These are phyloP conservation scores for Pseudogymnoascus destructans DNA, from an alignment of 2,329 filamentous ascomycete species.

Conservation along the genomic window DNA sequence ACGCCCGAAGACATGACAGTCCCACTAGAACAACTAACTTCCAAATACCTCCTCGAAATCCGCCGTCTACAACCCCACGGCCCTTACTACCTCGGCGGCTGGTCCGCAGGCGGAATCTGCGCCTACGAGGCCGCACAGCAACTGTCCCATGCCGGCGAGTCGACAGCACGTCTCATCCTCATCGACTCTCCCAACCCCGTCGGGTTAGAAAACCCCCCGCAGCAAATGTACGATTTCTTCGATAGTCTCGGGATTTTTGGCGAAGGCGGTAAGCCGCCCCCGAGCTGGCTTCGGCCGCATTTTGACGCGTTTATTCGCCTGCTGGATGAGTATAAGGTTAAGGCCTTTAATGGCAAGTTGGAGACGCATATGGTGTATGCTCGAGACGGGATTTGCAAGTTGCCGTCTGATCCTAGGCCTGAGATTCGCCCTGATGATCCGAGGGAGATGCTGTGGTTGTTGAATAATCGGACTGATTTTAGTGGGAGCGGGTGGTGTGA, in stretches of 20 bases:
- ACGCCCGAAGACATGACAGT: constrained; percentile 23
- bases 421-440: constrained; percentile 3
- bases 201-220: constrained; percentile 35
- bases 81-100: constrained; percentile 38
- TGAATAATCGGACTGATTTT: constrained; percentile 11
- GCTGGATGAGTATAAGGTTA: constrained; percentile 32
- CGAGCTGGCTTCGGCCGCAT: constrained; percentile 37
- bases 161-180: constrained; percentile 29
- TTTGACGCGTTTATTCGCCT: constrained; percentile 37
- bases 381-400: background rate
- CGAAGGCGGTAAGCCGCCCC: constrained; percentile 19
- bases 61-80: constrained; percentile 34
- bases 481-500: constrained; percentile 10
- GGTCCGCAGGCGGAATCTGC: constrained; percentile 40
- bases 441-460: background rate
- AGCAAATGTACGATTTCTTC: constrained; percentile 36
- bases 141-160: constrained; percentile 28
- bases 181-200: constrained; percentile 33
- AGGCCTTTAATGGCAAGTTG: constrained; percentile 15
- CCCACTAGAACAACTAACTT: constrained; percentile 27
- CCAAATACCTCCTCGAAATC: constrained; percentile 32
- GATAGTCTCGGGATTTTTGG: constrained; percentile 34
- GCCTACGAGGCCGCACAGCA: constrained; percentile 34
- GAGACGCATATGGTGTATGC: constrained; percentile 8
- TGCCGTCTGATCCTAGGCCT: background rate